These are phyloP conservation scores for Globisporangium irregulare DNA, from an alignment of 352 stramenopile genomes.

Conservation along the genomic window DNA sequence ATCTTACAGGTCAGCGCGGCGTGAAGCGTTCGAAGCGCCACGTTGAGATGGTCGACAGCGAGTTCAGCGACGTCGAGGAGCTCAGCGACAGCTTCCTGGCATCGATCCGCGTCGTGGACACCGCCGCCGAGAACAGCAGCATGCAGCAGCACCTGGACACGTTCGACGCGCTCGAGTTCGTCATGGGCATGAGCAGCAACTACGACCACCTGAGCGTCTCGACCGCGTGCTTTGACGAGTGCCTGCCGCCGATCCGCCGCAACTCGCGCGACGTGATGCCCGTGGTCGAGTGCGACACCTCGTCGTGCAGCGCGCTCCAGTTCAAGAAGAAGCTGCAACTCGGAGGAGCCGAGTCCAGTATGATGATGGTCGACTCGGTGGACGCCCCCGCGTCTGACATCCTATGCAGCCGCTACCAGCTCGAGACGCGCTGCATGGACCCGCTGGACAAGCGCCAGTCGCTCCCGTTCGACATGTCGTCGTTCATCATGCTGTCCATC, in stretches of 20 bases:
- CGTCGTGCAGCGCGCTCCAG: slow-evolving; percentile 9
- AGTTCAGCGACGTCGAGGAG: slow-evolving; percentile 13
- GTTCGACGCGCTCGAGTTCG: slow-evolving; percentile 9
- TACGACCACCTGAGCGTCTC: slow-evolving; percentile 11
- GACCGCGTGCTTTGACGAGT: slow-evolving; percentile 7
- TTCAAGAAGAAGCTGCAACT: slow-evolving; percentile 23
- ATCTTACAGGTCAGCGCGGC: slow-evolving; percentile 10
- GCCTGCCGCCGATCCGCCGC: slow-evolving; percentile 18
- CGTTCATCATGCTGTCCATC: slow-evolving; percentile 16
- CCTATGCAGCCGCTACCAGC: slow-evolving; percentile 10
- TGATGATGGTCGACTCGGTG: neutral
- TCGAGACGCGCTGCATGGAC: slow-evolving; percentile 16
- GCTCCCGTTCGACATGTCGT: slow-evolving; percentile 16
- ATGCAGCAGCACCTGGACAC: neutral
- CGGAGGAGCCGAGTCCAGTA: neutral
- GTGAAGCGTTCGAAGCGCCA: slow-evolving; percentile 18
- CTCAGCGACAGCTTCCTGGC: slow-evolving; percentile 11
- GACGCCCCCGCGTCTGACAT: slow-evolving; percentile 9
- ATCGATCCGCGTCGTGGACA: neutral
- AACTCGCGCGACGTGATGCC: slow-evolving; percentile 14
- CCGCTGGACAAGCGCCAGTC: slow-evolving; percentile 12
- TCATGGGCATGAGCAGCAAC: slow-evolving; percentile 9
- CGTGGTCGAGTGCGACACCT: slow-evolving; percentile 15
- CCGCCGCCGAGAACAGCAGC: neutral
- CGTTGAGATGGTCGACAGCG: slow-evolving; percentile 11